phyloP scores from a whole-genome alignment of 73 alveolate genomes.

The Halteria grandinella region DNA sequence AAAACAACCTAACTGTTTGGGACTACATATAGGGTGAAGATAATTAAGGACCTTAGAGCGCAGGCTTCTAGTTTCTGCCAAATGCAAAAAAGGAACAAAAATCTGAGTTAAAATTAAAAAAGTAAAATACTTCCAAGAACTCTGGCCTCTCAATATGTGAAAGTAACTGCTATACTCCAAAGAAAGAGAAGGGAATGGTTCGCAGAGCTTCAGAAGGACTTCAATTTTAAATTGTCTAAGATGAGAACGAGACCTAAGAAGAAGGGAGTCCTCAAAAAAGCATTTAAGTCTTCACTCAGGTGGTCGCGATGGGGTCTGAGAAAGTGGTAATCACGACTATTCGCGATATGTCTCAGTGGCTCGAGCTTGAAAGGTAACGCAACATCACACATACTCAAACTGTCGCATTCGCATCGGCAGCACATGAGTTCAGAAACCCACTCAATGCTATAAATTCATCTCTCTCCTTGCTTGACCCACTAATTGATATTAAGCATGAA shows the following conservation, averaged over 20 bases:
- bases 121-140: background rate
- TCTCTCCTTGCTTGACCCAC: background rate
- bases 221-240: background rate
- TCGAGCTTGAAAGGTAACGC: constrained; percentile 20
- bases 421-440: constrained; percentile 72
- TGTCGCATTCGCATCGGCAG: constrained; percentile 55
- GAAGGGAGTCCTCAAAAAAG: background rate
- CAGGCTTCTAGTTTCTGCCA: no score
- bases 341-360: constrained; percentile 30
- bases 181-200: background rate
- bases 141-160: background rate
- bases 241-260: background rate
- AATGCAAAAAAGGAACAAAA: no score
- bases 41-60: no score
- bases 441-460: constrained; percentile 42
- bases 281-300: constrained; percentile 1
- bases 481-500: background rate
- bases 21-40: no score
- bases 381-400: constrained; percentile 1
- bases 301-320: background rate
- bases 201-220: background rate
- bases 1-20: no score
- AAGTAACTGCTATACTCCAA: background rate
- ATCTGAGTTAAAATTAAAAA: background rate
- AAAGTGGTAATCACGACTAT: constrained; percentile 4